phyloP scores from a whole-genome alignment of 768 basidiomycete species.

The Lactarius psammicola region DNA sequence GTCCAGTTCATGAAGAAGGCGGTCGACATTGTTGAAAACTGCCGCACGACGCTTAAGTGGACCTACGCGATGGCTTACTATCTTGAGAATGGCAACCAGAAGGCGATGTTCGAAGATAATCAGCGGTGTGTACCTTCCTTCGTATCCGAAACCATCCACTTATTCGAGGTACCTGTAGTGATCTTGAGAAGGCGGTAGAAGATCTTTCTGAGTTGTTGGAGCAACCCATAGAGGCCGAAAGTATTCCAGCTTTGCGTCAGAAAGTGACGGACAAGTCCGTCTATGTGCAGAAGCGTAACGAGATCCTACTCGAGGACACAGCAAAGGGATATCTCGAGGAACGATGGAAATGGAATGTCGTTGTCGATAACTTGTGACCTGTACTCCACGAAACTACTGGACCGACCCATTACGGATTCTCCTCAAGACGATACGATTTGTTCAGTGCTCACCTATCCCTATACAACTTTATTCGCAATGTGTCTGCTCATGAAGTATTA shows the following conservation, averaged over 20 bases:
- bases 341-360: conserved; percentile 77
- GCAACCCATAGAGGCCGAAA: conserved; percentile 83
- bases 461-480: conserved; percentile 10
- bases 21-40: conserved; percentile 85
- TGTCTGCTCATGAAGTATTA: conserved; percentile 8
- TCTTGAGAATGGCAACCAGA: conserved; percentile 84
- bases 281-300: conserved; percentile 96
- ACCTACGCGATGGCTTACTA: conserved; percentile 99
- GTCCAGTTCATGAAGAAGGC: conserved; percentile 99
- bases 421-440: conserved; percentile 7
- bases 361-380: conserved; percentile 58
- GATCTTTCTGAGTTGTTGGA: conserved; percentile 92
- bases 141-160: conserved; percentile 3
- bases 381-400: conserved; percentile 6
- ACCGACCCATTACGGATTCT: conserved; percentile 4
- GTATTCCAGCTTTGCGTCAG: conserved; percentile 77
- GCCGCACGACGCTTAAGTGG: conserved; percentile 97
- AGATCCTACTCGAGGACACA: conserved; percentile 93
- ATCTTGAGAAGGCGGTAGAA: conserved; percentile 93
- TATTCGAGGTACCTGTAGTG: conserved; percentile 45
- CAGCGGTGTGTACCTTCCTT: conserved; percentile 58
- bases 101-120: conserved; percentile 96
- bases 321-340: conserved; percentile 85
- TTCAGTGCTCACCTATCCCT: conserved; percentile 10
- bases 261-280: conserved; percentile 97